Conservation (phyloP, 169 alveolate species). For the Cryptosporidium viatorum region DNA sequence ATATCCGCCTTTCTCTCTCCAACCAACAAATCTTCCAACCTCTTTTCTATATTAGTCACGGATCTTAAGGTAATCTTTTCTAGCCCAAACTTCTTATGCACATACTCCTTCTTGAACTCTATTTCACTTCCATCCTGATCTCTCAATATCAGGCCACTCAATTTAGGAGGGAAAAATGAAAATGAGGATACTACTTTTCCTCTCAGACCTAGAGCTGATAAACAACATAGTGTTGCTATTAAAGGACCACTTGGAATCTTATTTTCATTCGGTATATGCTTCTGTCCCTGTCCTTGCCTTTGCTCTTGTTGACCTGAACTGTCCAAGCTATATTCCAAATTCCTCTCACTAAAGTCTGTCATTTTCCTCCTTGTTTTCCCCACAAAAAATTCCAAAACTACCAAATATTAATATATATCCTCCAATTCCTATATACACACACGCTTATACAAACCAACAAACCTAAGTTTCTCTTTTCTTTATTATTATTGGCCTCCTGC, state of each 20-base stretch:
- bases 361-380: not conserved
- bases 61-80: conserved; percentile 48
- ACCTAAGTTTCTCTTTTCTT: not conserved
- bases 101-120: conserved; percentile 21
- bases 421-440: not conserved
- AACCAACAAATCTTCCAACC: conserved; percentile 31
- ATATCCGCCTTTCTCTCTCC: conserved; percentile 41
- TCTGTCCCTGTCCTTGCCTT: not conserved
- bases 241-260: conserved; percentile 57
- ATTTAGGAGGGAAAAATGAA: conserved; percentile 66
- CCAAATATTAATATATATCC: not conserved
- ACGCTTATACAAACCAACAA: not conserved
- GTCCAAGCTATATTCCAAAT: conserved; percentile 20
- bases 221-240: conserved; percentile 62
- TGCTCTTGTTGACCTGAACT: not conserved
- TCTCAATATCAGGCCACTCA: conserved; percentile 34
- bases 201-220: conserved; percentile 49
- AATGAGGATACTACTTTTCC: conserved; percentile 26
- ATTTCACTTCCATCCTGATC: conserved; percentile 12
- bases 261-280: not conserved
- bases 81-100: conserved; percentile 28
- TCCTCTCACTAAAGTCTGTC: conserved; percentile 3
- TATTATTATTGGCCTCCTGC: not conserved
- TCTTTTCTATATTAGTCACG: conserved; percentile 21
- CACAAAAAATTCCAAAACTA: not conserved